These are phyloP conservation scores for Ophiocordyceps camponoti-floridani DNA, from an alignment of 2,329 filamentous ascomycete species.

Conservation along the genomic window DNA sequence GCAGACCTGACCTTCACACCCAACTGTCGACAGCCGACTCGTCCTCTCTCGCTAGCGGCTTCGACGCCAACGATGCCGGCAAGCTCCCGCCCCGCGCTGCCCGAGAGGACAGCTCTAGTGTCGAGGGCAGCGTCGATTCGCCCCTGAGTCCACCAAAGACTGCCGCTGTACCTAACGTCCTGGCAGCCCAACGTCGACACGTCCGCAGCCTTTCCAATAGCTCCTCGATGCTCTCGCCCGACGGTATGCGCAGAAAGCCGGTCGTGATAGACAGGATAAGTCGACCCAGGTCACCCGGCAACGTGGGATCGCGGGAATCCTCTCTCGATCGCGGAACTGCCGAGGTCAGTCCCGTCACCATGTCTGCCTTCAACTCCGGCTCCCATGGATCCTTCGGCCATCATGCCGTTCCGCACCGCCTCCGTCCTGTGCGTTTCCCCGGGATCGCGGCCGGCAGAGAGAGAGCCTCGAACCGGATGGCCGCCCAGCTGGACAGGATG, in stretches of 20 bases:
- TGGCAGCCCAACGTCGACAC: conserved; percentile 17
- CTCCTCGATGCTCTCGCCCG: conserved; percentile 17
- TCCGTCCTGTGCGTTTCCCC: conserved; percentile 31
- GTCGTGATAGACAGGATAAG: conserved; percentile 38
- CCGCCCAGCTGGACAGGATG: conserved; percentile 49
- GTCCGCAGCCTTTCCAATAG: conserved; percentile 15
- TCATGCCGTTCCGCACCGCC: conserved; percentile 15
- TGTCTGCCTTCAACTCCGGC: conserved; percentile 38
- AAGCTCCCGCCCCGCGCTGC: conserved; percentile 15
- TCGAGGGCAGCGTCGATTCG: conserved; percentile 25
- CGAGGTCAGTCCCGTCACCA: conserved; percentile 37
- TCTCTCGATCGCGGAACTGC: conserved; percentile 39
- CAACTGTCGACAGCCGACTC: conserved; percentile 17
- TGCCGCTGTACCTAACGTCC: conserved; percentile 10
- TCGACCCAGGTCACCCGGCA: conserved; percentile 22
- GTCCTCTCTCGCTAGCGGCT: conserved; percentile 13
- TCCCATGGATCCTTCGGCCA: conserved; percentile 36
- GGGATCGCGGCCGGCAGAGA: conserved; percentile 35
- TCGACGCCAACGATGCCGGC: conserved; percentile 19
- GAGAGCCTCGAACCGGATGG: conserved; percentile 39
- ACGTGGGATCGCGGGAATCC: conserved; percentile 34
- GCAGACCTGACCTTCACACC: conserved; percentile 21
- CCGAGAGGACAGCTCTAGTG: conserved; percentile 24
- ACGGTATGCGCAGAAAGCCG: conserved; percentile 24
- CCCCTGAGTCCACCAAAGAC: conserved; percentile 24